Base-by-base conservation (phyloP, 345 rosid genomes). In the Balakata baccata region DNA sequence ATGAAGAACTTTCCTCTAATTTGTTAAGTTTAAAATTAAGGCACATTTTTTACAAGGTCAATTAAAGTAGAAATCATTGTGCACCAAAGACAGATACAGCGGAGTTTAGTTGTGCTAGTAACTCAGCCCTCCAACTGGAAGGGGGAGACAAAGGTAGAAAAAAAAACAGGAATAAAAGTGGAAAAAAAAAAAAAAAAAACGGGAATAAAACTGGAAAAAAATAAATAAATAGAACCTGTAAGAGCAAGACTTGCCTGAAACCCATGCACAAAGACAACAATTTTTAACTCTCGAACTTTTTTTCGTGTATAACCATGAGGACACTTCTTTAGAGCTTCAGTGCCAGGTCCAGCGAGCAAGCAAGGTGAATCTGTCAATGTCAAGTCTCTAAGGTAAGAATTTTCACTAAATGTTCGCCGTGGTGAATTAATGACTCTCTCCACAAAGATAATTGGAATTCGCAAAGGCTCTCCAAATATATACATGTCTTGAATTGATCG, bases 401-500 rank as follows among this genome's bases (percentile, higher is more conserved):
- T 87, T 58, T 86, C 92, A 83, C 98, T 92, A 69, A 85, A 80
- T 25, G 92, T 88, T 60, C 97, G 93, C 38, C 92, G 83, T 0
- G 99, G 94, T 70, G 94, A 89, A 89, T 90, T 95, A 63, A 84
- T 75, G 39, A 95, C 99, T 69, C 88, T 93, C 76, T 95, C 98
- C 58, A 91, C 84, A 50, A 88, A 87, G 64, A 95, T 78, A 77
- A 95, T 89, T 45, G 98, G 99, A 86, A 91, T 82, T 74, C 84
- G 81, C 65, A 86, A 82, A 49, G 96, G 98, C 81, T 89, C 97
- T 75, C 92, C 92, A 69, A 88, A 94, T 86, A 95, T 84, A 65
- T 88, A 80, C 98, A 95, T 83, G 82, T 95, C 98, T 85, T 95
- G 99, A 75, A 95, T 84, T 61, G 97, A 88, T 17, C 86, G 86